These are phyloP conservation scores for Aspergillus glaucus DNA, from an alignment of 2,329 filamentous ascomycete species.

Conservation along the genomic window DNA sequence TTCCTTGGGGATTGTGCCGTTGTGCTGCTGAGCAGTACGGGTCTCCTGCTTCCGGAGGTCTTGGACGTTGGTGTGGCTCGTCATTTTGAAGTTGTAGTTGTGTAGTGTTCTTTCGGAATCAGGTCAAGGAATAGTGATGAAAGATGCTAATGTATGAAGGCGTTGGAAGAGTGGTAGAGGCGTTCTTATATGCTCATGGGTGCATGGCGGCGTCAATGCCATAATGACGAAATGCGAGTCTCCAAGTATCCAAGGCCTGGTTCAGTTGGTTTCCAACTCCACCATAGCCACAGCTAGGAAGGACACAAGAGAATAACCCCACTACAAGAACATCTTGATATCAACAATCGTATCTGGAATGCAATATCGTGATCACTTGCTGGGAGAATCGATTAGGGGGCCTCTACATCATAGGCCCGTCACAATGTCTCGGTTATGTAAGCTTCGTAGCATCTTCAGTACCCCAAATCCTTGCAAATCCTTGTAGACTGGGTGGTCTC, in stretches of 20 bases:
- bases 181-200: not conserved
- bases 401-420: not conserved
- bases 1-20: conserved; percentile 38
- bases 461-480: not conserved
- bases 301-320: not conserved
- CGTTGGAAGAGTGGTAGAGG: not conserved
- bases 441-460: not conserved
- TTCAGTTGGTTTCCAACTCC: not conserved
- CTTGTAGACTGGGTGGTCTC: not conserved
- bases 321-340: not conserved
- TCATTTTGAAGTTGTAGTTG: not conserved
- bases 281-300: not conserved
- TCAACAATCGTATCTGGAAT: not conserved
- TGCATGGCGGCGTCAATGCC: not conserved
- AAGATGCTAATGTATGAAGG: not conserved
- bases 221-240: not conserved
- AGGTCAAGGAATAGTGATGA: not conserved
- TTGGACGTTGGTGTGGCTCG: conserved; percentile 42
- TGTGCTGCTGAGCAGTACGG: conserved; percentile 32
- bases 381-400: not conserved
- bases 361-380: not conserved
- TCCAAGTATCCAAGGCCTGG: not conserved
- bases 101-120: too few species aligned
- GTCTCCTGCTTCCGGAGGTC: conserved; percentile 45
- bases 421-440: not conserved